Evolutionary conservation across 352 stramenopile genomes (phyloP), one percentile per base, ranked within the genome.

Genomic region (Pythium dissimile): DNA sequence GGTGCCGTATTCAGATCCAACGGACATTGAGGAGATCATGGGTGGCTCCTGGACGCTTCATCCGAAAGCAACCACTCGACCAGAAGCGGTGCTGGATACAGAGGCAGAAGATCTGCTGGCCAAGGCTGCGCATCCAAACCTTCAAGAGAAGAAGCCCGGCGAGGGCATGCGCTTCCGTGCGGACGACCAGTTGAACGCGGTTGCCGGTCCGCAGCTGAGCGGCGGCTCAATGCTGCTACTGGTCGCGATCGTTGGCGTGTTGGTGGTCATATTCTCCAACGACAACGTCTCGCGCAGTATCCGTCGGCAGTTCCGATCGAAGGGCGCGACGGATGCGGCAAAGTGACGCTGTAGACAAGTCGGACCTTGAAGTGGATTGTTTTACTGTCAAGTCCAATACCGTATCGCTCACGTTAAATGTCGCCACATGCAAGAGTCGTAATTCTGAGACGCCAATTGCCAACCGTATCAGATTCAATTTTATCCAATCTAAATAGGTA

Each of bases 241-340:
- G 43, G 18, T 88, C 23, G 49, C 89, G 27, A 63, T 84, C 23
- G 57, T 89, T 2, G 73, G 70, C n/a, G 62, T 76, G 18, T 24
- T 84, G 11, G 78, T 93, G 43, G 72, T 93, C 20, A 66, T 64
- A 45, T 64, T 83, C 55, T 89, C 83, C 34, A 93, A 88, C 59
- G 80, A 93, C 59, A 61, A 67, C 18, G 54, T 83, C 27, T 92
- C 80, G 30, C 62, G 69, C 18, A 62, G 54, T 20, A 79, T 89
- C 38, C 81, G 81, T 26, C 72, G 64, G 49, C 54, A 67, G 63
- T 80, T 77, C 59, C 72, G 66, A 23, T 56, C 59, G 37, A 86
- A 80, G 50, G 28, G 61, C 18, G 59, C 59, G 47, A 69, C 59
- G 15, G 68, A 58, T 57, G 51, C 64, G 4, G 46, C 41, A 30